Evolutionary conservation across 2,329 filamentous ascomycete species (phyloP).

Genomic region (Teratosphaeria pseudoeucalypti): DNA sequence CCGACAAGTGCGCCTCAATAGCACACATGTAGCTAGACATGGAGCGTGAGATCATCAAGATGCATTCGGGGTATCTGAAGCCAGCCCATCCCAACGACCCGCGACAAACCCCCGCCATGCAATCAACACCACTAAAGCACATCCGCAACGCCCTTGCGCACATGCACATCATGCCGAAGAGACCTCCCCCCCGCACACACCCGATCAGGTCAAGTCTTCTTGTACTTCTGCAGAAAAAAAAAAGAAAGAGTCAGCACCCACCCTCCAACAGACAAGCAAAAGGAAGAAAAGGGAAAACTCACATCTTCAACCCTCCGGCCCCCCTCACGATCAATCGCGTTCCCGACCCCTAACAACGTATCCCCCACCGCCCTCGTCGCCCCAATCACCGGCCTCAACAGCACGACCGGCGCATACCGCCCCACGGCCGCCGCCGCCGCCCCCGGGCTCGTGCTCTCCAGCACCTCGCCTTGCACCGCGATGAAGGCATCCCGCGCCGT

Average conservation of each 20-base stretch:
- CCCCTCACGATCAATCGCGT: slow-evolving; percentile 77
- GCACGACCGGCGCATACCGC: slow-evolving; percentile 79
- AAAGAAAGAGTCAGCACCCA: not conserved
- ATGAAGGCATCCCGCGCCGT: slow-evolving; percentile 85
- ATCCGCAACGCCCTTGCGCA: not conserved
- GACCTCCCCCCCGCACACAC: too few relatives aligned
- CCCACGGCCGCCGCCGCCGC: slow-evolving; percentile 71
- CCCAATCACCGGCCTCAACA: slow-evolving; percentile 82
- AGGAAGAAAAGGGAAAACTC: slow-evolving; percentile 34
- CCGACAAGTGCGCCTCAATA: too few relatives aligned
- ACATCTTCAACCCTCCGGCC: slow-evolving; percentile 78
- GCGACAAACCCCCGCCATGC: not conserved
- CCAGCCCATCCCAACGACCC: not conserved
- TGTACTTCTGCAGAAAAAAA: not conserved
- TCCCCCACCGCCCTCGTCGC: slow-evolving; percentile 81
- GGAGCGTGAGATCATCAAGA: too few relatives aligned
- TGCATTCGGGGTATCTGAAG: not conserved
- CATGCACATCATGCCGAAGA: not conserved
- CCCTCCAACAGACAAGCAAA: not conserved
- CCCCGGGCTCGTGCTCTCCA: slow-evolving; percentile 72
- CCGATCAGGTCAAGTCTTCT: not conserved
- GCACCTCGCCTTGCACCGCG: slow-evolving; percentile 81
- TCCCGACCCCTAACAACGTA: slow-evolving; percentile 83
- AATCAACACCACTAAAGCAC: not conserved
- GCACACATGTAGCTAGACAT: too few relatives aligned